phyloP scores from a whole-genome alignment of 164 flowering plant genomes.

The Aristolochia fimbriata region DNA sequence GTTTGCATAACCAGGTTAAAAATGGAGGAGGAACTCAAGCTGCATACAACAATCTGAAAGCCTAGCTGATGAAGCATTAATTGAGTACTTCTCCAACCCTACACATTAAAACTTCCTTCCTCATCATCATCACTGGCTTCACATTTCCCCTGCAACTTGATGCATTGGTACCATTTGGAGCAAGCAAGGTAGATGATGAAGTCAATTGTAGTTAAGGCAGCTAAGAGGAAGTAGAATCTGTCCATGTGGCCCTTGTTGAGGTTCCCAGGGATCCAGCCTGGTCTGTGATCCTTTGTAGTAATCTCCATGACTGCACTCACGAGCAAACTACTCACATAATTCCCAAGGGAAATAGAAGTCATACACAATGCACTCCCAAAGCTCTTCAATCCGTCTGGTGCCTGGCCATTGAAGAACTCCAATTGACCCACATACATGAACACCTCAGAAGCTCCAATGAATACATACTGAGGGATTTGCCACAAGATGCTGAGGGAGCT shows the following conservation, averaged over 20 bases:
- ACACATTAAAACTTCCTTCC: not conserved
- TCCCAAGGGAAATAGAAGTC: conserved; percentile 90
- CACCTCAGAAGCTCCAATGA: conserved; percentile 87
- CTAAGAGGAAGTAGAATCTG: conserved; percentile 74
- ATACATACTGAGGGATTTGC: conserved; percentile 85
- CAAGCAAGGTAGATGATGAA: conserved; percentile 47
- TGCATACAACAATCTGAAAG: too few species aligned
- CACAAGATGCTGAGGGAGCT: conserved; percentile 83
- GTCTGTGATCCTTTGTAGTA: conserved; percentile 47
- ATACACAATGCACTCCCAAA: conserved; percentile 93
- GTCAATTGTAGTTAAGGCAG: conserved; percentile 49
- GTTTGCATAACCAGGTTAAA: not conserved
- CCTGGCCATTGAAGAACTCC: conserved; percentile 83
- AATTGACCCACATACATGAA: conserved; percentile 92
- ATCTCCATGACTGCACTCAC: conserved; percentile 75
- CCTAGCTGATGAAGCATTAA: not conserved
- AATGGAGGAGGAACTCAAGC: too few species aligned
- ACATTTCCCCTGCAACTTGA: conserved; percentile 35
- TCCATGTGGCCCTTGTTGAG: conserved; percentile 89
- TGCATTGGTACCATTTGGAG: conserved; percentile 70
- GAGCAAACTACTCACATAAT: conserved; percentile 75
- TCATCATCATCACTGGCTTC: conserved; percentile 4
- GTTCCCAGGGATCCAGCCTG: conserved; percentile 93
- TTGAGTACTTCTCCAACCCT: not conserved
- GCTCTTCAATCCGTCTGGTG: conserved; percentile 88